These are phyloP conservation scores for Cyberlindnera subsufficiens DNA, from an alignment of 805 yeast species.

Conservation along the genomic window DNA sequence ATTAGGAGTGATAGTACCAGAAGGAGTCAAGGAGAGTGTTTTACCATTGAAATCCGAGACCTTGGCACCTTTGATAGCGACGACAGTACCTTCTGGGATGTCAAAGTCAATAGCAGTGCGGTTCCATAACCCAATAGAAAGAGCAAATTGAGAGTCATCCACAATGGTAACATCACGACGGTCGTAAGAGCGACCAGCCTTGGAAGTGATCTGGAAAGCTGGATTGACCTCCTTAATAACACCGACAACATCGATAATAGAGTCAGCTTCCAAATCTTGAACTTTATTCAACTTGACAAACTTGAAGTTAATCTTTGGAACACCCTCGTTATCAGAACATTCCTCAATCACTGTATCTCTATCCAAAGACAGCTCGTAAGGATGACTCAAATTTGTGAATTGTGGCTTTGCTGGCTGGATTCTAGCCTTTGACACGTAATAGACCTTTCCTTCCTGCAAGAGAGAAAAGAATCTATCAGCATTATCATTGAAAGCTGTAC, in stretches of 20 bases:
- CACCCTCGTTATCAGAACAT: constrained; percentile 54
- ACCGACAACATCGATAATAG: constrained; percentile 83
- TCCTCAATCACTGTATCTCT: constrained; percentile 72
- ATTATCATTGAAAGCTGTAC: constrained; percentile 86
- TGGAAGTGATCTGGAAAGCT: constrained; percentile 73
- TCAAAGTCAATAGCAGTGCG: constrained; percentile 74
- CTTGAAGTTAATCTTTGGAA: constrained; percentile 75
- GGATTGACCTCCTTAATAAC: constrained; percentile 74
- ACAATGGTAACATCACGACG: constrained; percentile 86
- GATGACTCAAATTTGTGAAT: constrained; percentile 78
- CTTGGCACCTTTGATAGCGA: constrained; percentile 88
- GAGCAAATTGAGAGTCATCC: constrained; percentile 74
- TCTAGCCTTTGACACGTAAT: constrained; percentile 75
- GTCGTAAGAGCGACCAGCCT: constrained; percentile 87
- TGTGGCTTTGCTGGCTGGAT: constrained; percentile 81
- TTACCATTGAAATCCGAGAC: constrained; percentile 88
- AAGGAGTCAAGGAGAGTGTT: constrained; percentile 70
- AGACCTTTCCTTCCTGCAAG: constrained; percentile 85
- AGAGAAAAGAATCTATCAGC: constrained; percentile 75
- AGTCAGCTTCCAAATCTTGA: constrained; percentile 61
- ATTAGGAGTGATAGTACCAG: constrained; percentile 68
- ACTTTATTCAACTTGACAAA: constrained; percentile 66
- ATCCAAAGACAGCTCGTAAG: constrained; percentile 80
- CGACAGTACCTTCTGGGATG: constrained; percentile 70
- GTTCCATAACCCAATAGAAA: constrained; percentile 87